phyloP scores from a whole-genome alignment of 2,329 filamentous ascomycete genomes.

The Cylindrodendrum hubeiense region DNA sequence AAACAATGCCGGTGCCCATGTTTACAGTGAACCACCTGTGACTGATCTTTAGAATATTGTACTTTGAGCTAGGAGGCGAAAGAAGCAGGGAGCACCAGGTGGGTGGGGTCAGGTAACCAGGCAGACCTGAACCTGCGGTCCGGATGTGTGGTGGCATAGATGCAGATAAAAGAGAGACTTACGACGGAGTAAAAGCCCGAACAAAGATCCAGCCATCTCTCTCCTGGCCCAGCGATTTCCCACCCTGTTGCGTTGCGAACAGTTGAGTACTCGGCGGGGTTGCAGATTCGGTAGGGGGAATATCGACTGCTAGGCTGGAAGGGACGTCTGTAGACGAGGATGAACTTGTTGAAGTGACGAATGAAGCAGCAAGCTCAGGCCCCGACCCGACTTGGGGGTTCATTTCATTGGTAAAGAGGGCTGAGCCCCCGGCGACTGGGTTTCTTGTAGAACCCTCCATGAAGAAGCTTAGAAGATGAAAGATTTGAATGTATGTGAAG shows the following conservation, averaged over 20 bases:
- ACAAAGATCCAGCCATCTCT: not conserved
- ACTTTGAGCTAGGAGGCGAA: not conserved
- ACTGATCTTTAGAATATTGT: not conserved
- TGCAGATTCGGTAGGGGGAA: not conserved
- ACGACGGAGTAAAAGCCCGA: not conserved
- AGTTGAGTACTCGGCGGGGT: no score
- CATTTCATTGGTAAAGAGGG: not conserved
- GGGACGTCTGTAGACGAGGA: not conserved
- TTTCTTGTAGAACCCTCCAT: not conserved
- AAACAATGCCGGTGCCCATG: slow-evolving; percentile 76
- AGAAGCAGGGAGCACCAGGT: not conserved
- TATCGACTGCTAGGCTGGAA: not conserved
- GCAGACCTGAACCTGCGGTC: not conserved
- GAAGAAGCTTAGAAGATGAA: not conserved
- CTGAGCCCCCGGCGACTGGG: not conserved
- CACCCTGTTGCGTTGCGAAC: not conserved
- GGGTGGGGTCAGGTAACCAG: not conserved
- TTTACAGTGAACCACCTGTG: slow-evolving; percentile 55
- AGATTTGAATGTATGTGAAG: not conserved
- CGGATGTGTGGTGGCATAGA: not conserved
- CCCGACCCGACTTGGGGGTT: not conserved
- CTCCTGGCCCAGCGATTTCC: not conserved
- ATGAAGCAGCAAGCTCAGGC: not conserved
- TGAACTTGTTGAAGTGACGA: not conserved
- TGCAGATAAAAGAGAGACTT: not conserved